Conservation (phyloP, 2,329 filamentous ascomycete species). For the Huntiella moniliformis region DNA sequence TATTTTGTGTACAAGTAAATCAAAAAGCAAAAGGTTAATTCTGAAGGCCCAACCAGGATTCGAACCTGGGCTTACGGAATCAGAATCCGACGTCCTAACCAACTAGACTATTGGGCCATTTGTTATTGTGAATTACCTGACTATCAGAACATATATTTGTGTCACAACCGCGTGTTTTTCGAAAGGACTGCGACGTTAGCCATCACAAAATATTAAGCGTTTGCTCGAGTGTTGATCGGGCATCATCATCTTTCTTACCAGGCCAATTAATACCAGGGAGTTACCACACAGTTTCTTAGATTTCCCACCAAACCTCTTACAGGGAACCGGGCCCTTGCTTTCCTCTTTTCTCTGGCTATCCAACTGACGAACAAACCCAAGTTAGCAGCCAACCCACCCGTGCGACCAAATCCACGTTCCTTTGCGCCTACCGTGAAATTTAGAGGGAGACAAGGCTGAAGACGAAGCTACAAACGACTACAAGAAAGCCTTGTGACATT, state of each 20-base stretch:
- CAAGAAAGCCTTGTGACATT: slow-evolving; percentile 1
- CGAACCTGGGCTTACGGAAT: slow-evolving; percentile 12
- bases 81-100: slow-evolving; percentile 12
- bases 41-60: slow-evolving; percentile 11
- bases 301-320: no score
- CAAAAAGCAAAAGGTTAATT: not conserved
- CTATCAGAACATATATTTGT: no score
- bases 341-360: no score
- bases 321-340: no score
- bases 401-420: not conserved
- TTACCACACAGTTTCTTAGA: no score
- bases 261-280: no score
- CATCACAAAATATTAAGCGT: no score
- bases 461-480: not conserved
- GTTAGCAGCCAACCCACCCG: not conserved
- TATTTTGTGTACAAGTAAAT: not conserved
- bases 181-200: no score
- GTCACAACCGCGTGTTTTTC: no score
- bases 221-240: no score
- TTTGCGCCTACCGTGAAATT: slow-evolving; percentile 9
- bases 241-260: no score
- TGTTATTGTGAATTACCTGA: not conserved
- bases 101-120: slow-evolving; percentile 11
- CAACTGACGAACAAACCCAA: not conserved
- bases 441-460: slow-evolving; percentile 10